These are phyloP conservation scores for Trichoderma sp. DNA, from an alignment of 2,329 filamentous ascomycete species.

Conservation along the genomic window DNA sequence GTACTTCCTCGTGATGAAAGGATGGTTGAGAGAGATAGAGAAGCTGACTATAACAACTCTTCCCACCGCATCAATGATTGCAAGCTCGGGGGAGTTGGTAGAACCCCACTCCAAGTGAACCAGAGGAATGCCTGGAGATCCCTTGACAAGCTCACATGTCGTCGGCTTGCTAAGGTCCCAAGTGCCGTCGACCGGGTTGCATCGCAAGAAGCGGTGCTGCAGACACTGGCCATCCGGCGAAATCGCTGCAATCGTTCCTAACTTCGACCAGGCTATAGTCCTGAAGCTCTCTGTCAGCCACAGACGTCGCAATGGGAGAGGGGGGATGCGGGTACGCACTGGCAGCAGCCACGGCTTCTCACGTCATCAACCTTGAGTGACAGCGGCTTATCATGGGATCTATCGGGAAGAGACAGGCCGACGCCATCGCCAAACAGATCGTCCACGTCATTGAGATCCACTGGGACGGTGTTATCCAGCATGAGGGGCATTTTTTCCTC, in stretches of 20 bases:
- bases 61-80: constrained; percentile 75
- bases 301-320: not conserved
- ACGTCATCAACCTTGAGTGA: constrained; percentile 73
- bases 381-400: constrained; percentile 55
- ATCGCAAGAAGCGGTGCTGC: constrained; percentile 69
- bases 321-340: constrained; percentile 54
- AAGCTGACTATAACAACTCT: constrained; percentile 72
- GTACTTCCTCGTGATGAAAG: constrained; percentile 59
- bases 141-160: constrained; percentile 57
- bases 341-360: constrained; percentile 71
- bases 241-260: constrained; percentile 81
- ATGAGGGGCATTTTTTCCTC: constrained; percentile 44
- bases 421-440: constrained; percentile 74
- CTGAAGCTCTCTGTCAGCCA: constrained; percentile 43
- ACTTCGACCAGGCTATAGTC: constrained; percentile 81
- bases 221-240: constrained; percentile 66
- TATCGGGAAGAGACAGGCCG: constrained; percentile 53
- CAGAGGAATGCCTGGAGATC: constrained; percentile 62
- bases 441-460: constrained; percentile 59
- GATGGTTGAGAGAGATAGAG: constrained; percentile 68
- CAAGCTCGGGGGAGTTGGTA: constrained; percentile 72
- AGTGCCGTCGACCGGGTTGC: constrained; percentile 63
- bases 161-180: constrained; percentile 78
- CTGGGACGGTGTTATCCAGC: constrained; percentile 43
- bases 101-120: constrained; percentile 80